Evolutionary conservation across 225 moss, liverwort and hornwort species (phyloP), one percentile per base, ranked within the genome.

Genomic region (Pseudisothecium myosuroides): DNA sequence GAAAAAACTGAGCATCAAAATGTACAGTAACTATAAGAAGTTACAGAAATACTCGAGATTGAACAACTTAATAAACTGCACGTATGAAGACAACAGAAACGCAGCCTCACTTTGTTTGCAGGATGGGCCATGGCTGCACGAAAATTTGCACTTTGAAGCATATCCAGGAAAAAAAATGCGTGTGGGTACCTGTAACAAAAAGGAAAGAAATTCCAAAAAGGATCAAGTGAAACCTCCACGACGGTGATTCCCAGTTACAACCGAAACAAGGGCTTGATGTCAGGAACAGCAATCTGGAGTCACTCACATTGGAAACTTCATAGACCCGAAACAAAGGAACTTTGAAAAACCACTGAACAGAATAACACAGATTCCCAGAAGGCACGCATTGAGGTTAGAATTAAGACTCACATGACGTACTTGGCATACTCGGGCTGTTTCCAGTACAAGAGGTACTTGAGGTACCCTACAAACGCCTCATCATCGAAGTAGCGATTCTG

Each of bases 101-200:
- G 24, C 82, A 90, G 87, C 6, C 92, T 91, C 75, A 98, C 98
- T 95, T 99, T 99, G 84, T 96, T 96, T 88, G 95, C 98, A 88
- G 98, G 96, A 92, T 99, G 96, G 37, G 97, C 98, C 98, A 98
- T 96, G 58, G 98, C 96, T 76, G 90, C 94, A 75, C 98, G 96
- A 66, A 97, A 99, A 67, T 99, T 95, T 90, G 93, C 92, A 86
- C 95, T 96, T 92, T 99, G 98, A 67, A 99, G 96, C 91, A 96
- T 95, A 80, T 96, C 95, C 87, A 99, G 87, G 91, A 99, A 99
- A 92, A 94, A 97, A 67, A 99, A 91, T 21, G 98, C 92, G 87
- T 99, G 98, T 23, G 98, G 98, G 85, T 99, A 99, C 93, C 98
- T 98, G 95, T 54, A 81, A 65, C 45, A 76, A 47, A 54, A n/a